Conservation (phyloP, 257 asterid genomes). For the Petunia axillaris region DNA sequence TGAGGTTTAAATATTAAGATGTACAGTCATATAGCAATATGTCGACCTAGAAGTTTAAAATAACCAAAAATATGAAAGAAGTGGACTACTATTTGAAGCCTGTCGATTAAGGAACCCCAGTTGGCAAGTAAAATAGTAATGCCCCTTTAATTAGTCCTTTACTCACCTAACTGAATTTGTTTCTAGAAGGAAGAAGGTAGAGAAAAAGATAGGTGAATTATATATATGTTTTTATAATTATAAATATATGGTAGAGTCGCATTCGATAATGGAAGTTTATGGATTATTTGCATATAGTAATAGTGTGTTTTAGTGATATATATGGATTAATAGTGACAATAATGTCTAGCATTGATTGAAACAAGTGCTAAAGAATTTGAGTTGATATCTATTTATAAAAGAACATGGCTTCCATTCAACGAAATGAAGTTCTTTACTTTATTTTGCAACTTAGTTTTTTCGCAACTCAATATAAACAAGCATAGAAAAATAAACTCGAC, state of each 20-base stretch:
- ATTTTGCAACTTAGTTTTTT: too few relatives aligned
- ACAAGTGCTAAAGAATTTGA: too few relatives aligned
- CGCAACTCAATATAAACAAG: too few relatives aligned
- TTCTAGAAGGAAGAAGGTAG: slow-evolving; percentile 44
- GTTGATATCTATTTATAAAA: too few relatives aligned
- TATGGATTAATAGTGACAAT: too few relatives aligned
- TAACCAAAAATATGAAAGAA: background rate
- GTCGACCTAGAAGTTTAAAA: background rate
- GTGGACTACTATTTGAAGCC: slow-evolving; percentile 11
- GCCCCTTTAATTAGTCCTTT: background rate
- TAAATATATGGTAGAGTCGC: too few relatives aligned
- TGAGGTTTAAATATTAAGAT: background rate
- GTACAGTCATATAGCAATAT: background rate
- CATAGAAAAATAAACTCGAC: too few relatives aligned
- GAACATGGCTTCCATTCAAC: too few relatives aligned
- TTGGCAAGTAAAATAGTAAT: background rate
- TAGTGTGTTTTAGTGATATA: too few relatives aligned
- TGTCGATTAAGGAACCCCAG: background rate
- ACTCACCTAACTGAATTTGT: slow-evolving; percentile 28
- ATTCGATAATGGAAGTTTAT: too few relatives aligned
- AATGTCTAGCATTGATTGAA: too few relatives aligned
- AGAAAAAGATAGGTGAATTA: slow-evolving; percentile 27
- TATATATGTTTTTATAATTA: background rate
- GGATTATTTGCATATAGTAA: background rate
- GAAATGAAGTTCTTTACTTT: too few relatives aligned